Evolutionary conservation across 2,329 filamentous ascomycete species (phyloP).

Genomic region (Calonectria montana): DNA sequence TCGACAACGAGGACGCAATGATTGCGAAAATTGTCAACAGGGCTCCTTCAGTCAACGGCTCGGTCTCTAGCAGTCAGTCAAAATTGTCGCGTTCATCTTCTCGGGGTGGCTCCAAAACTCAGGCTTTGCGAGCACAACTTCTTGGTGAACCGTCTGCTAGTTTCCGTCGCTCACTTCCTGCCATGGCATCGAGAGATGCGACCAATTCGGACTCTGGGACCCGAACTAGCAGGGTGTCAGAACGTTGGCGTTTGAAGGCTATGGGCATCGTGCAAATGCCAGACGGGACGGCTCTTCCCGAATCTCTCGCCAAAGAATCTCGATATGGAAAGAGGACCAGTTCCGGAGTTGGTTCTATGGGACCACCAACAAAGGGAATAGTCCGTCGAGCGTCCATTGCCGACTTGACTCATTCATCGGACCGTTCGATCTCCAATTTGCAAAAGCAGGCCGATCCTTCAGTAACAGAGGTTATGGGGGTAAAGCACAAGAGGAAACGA

Average conservation of each 20-base stretch:
- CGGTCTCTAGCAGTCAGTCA: conserved; percentile 35
- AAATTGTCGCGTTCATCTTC: conserved; percentile 30
- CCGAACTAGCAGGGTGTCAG: conserved; percentile 53
- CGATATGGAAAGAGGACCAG: conserved; percentile 54
- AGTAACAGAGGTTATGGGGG: conserved; percentile 24
- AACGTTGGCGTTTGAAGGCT: conserved; percentile 60
- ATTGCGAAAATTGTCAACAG: conserved; percentile 50
- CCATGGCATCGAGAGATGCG: conserved; percentile 43
- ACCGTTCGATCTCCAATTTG: conserved; percentile 35
- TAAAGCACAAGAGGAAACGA: conserved; percentile 50
- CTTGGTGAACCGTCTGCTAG: conserved; percentile 42
- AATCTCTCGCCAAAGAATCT: conserved; percentile 61
- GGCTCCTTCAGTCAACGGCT: conserved; percentile 36
- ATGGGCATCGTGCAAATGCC: conserved; percentile 65
- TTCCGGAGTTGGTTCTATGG: conserved; percentile 48
- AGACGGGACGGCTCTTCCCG: conserved; percentile 64
- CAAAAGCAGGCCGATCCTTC: conserved; percentile 27
- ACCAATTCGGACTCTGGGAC: conserved; percentile 40
- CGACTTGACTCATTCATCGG: conserved; percentile 31
- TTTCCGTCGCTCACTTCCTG: conserved; percentile 55
- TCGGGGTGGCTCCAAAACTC: conserved; percentile 50
- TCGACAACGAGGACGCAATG: conserved; percentile 51
- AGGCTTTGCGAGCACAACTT: conserved; percentile 50
- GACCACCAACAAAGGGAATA: conserved; percentile 27
- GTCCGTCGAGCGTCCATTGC: conserved; percentile 41